phyloP scores from a whole-genome alignment of 306 rosid species.

The Purshia tridentata region DNA sequence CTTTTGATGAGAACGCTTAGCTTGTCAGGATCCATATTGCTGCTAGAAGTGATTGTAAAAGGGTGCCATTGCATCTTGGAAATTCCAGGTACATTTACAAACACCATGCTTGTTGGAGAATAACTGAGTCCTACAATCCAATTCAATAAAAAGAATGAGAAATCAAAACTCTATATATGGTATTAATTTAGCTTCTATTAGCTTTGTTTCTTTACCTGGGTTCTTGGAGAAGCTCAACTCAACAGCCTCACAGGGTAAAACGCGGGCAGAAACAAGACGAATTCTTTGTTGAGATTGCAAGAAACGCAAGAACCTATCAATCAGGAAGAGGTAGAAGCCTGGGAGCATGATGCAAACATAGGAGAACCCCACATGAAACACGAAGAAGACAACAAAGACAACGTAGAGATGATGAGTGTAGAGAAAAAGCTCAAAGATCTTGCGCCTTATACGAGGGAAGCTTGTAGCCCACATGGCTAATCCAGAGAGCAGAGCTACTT shows the following conservation, averaged over 20 bases:
- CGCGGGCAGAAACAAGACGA: constrained; percentile 38
- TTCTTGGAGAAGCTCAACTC: constrained; percentile 60
- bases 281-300: constrained; percentile 49
- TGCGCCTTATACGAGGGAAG: constrained; percentile 44
- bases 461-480: constrained; percentile 54
- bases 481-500: constrained; percentile 45
- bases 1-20: constrained; percentile 48
- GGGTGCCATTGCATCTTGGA: constrained; percentile 76
- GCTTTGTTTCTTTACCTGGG: constrained; percentile 34
- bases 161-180: too few relatives aligned
- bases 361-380: constrained; percentile 59
- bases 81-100: constrained; percentile 55
- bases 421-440: constrained; percentile 54
- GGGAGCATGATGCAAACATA: constrained; percentile 52
- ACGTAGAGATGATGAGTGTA: constrained; percentile 53
- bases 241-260: constrained; percentile 56
- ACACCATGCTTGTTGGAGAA: constrained; percentile 55
- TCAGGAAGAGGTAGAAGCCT: constrained; percentile 57
- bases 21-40: constrained; percentile 40
- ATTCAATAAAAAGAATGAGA: background rate
- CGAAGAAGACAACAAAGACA: constrained; percentile 51
- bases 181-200: background rate
- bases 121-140: constrained; percentile 38
- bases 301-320: constrained; percentile 53
- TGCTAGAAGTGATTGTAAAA: constrained; percentile 48